phyloP scores from a whole-genome alignment of 352 stramenopile genomes.

The Globisporangium iwayamae region DNA sequence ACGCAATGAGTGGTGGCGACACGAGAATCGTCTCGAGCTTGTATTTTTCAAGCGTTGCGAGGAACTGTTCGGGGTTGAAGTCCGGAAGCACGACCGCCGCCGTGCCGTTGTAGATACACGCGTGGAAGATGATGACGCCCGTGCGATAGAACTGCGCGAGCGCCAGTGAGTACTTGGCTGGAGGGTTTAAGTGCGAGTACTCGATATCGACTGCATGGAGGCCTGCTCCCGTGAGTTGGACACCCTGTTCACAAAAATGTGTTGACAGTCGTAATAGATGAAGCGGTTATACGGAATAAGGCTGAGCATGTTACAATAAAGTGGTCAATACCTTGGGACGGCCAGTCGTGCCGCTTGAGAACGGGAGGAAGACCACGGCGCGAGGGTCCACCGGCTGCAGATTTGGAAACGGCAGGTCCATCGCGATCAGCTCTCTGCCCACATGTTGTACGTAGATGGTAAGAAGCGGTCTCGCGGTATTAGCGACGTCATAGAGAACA shows the following conservation, averaged over 20 bases:
- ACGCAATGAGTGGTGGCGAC: slow-evolving; percentile 82
- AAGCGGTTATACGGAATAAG: neutral
- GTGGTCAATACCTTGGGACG: slow-evolving; percentile 44
- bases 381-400: slow-evolving; percentile 11
- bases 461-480: neutral
- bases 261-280: too few species aligned
- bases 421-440: slow-evolving; percentile 27
- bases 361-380: slow-evolving; percentile 57
- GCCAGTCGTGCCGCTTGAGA: slow-evolving; percentile 92
- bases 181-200: slow-evolving; percentile 32
- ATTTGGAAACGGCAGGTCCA: slow-evolving; percentile 7
- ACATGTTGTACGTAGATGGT: slow-evolving; percentile 8
- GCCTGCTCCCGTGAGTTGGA: slow-evolving; percentile 83
- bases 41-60: slow-evolving; percentile 73
- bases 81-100: slow-evolving; percentile 73
- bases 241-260: slow-evolving; percentile 27
- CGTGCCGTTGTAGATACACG: slow-evolving; percentile 55
- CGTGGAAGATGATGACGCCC: slow-evolving; percentile 79
- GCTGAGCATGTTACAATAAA: neutral
- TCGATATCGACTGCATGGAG: slow-evolving; percentile 78
- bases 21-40: slow-evolving; percentile 43
- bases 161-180: slow-evolving; percentile 66
- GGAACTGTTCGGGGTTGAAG: slow-evolving; percentile 87
- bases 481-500: neutral
- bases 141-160: slow-evolving; percentile 95